These are phyloP conservation scores for Malus hybrid DNA, from an alignment of 331 rosid species.

Conservation along the genomic window DNA sequence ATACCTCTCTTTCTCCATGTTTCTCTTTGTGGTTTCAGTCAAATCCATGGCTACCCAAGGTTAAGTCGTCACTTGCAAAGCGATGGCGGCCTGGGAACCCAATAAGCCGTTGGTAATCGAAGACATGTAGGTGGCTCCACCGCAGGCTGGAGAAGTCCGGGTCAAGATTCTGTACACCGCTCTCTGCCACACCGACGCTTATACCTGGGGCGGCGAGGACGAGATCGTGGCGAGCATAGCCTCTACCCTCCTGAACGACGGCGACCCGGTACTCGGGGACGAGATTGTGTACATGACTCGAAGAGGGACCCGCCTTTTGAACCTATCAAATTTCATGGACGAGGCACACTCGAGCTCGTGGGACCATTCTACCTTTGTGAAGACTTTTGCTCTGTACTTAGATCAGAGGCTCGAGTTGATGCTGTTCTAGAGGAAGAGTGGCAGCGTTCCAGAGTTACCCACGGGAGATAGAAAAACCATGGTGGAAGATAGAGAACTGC, in stretches of 20 bases:
- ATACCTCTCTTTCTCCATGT: not conserved
- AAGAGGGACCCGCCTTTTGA: conserved; percentile 68
- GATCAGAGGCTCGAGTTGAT: conserved; percentile 72
- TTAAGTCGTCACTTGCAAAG: conserved; percentile 92
- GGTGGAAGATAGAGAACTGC: conserved; percentile 93
- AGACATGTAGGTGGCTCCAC: conserved; percentile 89
- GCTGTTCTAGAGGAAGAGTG: conserved; percentile 37
- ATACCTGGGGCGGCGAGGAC: conserved; percentile 97
- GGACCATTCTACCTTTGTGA: conserved; percentile 74
- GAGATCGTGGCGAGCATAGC: conserved; percentile 90
- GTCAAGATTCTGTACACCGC: conserved; percentile 73
- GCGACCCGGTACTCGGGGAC: conserved; percentile 60
- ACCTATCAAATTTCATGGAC: conserved; percentile 79
- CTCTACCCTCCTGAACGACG: conserved; percentile 67
- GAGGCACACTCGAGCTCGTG: conserved; percentile 95
- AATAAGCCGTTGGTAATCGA: conserved; percentile 71
- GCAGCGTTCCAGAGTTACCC: not conserved
- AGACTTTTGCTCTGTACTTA: conserved; percentile 73
- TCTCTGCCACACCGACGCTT: conserved; percentile 89
- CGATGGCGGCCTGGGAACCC: conserved; percentile 99
- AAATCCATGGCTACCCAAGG: conserved; percentile 75
- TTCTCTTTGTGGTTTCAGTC: not conserved
- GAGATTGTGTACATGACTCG: conserved; percentile 76
- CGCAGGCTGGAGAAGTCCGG: conserved; percentile 79
- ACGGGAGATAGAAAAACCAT: not conserved